Percentiles rank a stretch among this genome's conserved stretches.
Evolutionary conservation across 1,139 yeast genomes (phyloP).

Genomic region (Geotrichum restrictum): DNA sequence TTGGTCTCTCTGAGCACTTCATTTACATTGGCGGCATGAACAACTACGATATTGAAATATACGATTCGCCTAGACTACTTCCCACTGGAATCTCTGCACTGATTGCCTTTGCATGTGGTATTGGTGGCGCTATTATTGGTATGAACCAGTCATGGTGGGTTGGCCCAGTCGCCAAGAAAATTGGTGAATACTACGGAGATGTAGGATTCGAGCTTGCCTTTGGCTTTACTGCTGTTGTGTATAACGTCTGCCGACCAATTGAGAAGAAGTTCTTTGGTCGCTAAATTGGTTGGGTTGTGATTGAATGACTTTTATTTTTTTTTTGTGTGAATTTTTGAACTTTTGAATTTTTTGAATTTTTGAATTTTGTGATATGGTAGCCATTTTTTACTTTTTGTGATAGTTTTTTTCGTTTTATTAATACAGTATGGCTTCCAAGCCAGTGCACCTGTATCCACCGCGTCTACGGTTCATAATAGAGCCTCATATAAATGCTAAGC

Average conservation of each 20-base stretch:
- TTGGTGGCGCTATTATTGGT: constrained; percentile 79
- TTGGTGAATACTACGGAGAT: constrained; percentile 76
- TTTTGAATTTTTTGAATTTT: not conserved
- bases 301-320: not conserved
- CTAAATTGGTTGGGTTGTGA: too few species aligned
- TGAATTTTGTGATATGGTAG: not conserved
- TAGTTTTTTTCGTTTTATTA: not conserved
- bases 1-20: constrained; percentile 72
- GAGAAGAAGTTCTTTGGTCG: constrained; percentile 44
- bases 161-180: constrained; percentile 60
- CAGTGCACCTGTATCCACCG: too few species aligned
- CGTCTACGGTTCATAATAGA: too few species aligned
- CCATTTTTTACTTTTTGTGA: not conserved
- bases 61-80: constrained; percentile 52
- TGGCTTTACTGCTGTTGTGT: constrained; percentile 64
- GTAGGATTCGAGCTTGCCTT: constrained; percentile 79
- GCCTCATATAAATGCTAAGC: too few species aligned
- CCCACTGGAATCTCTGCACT: constrained; percentile 78
- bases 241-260: constrained; percentile 57
- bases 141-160: constrained; percentile 81
- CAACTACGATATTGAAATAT: constrained; percentile 61
- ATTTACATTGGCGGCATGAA: constrained; percentile 56
- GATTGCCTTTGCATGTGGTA: constrained; percentile 76
- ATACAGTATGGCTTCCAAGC: too few species aligned
- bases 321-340: not conserved